These are phyloP conservation scores for Geranomyces michiganensis DNA, from an alignment of 192 early-diverging fungal genomes.

Conservation along the genomic window DNA sequence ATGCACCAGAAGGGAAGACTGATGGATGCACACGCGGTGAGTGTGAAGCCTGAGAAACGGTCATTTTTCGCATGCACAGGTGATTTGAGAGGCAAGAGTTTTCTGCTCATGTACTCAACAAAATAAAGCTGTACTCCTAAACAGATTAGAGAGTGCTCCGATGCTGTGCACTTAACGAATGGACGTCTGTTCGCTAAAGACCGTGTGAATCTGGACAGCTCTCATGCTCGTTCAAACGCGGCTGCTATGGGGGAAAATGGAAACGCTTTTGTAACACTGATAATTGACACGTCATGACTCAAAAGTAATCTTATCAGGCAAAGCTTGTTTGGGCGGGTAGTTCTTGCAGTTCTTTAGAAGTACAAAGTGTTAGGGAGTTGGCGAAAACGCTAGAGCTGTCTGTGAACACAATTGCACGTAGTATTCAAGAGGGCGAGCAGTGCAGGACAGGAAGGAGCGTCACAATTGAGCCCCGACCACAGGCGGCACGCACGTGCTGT, in stretches of 20 bases:
- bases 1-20: no score
- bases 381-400: conserved; percentile 10
- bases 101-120: no score
- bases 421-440: conserved; percentile 11
- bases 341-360: background rate
- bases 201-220: no score
- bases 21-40: no score
- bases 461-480: conserved; percentile 16
- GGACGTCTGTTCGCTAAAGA: no score
- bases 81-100: no score
- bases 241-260: background rate
- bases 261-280: background rate
- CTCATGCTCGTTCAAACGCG: background rate
- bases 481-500: background rate
- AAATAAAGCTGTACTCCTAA: no score
- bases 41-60: no score
- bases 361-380: conserved; percentile 11
- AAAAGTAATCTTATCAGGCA: conserved; percentile 16
- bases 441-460: conserved; percentile 20
- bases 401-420: conserved; percentile 20
- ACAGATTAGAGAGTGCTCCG: no score
- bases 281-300: conserved; percentile 17
- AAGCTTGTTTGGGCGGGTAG: conserved; percentile 9
- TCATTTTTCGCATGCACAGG: no score
- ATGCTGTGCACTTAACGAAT: no score